A percentile compares a stretch with the other conserved stretches of the same genome.
These are phyloP conservation scores for Fusarium cicatricum DNA, from an alignment of 2,329 filamentous ascomycete genomes.

Conservation along the genomic window DNA sequence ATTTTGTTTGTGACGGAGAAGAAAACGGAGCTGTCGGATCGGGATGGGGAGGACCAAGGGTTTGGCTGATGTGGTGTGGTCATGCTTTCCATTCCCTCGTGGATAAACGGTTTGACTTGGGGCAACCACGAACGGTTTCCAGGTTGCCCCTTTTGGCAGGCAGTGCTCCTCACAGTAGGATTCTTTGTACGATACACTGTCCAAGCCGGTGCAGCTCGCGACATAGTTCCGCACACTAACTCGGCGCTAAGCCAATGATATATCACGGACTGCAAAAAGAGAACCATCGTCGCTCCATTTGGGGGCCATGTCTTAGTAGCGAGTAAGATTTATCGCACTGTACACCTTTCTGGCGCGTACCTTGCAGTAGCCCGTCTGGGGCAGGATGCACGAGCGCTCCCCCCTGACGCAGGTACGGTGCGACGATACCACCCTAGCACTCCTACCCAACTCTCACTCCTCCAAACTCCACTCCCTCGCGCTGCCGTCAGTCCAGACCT, in stretches of 20 bases:
- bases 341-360: slow-evolving; percentile 33
- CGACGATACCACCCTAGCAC: slow-evolving; percentile 31
- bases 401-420: slow-evolving; percentile 35
- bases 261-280: slow-evolving; percentile 9
- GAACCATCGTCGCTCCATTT: slow-evolving; percentile 29
- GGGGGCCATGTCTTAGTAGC: slow-evolving; percentile 28
- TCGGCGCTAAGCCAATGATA: slow-evolving; percentile 15
- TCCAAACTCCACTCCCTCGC: slow-evolving; percentile 26
- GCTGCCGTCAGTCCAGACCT: slow-evolving; percentile 23
- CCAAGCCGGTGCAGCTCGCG: neutral
- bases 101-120: slow-evolving; percentile 22
- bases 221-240: neutral
- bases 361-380: slow-evolving; percentile 38
- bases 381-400: slow-evolving; percentile 10
- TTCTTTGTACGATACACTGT: neutral
- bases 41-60: slow-evolving; percentile 6
- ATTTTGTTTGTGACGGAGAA: slow-evolving; percentile 9
- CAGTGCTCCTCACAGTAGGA: slow-evolving; percentile 2
- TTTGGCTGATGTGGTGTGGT: slow-evolving; percentile 22
- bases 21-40: slow-evolving; percentile 13
- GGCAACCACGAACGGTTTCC: slow-evolving; percentile 31
- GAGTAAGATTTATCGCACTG: slow-evolving; percentile 12
- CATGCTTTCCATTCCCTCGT: slow-evolving; percentile 22
- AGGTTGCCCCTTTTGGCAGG: slow-evolving; percentile 30
- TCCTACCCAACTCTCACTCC: slow-evolving; percentile 29